Percentiles rank a stretch among this genome's conserved stretches.
phyloP scores from a whole-genome alignment of 805 yeast species.

The Tetrapisispora pingtungensis region DNA sequence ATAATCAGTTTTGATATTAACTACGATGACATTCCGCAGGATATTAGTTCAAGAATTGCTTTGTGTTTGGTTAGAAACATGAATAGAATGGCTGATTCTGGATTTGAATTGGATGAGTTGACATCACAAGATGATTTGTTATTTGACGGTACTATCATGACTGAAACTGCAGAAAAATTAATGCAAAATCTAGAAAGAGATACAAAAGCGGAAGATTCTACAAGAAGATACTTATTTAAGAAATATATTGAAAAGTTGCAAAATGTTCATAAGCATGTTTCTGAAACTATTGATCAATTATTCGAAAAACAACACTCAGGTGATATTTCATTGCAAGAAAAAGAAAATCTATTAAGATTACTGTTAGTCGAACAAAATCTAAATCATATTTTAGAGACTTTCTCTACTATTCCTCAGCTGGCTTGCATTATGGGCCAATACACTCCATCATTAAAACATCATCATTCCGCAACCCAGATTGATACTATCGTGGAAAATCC shows the following conservation, averaged over 20 bases:
- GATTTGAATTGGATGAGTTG: slow-evolving; percentile 27
- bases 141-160: slow-evolving; percentile 65
- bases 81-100: slow-evolving; percentile 43
- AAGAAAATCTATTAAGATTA: slow-evolving; percentile 62
- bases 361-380: slow-evolving; percentile 62
- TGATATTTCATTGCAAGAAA: slow-evolving; percentile 53
- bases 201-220: slow-evolving; percentile 12
- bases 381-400: slow-evolving; percentile 39
- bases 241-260: slow-evolving; percentile 35
- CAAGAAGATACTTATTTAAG: slow-evolving; percentile 31
- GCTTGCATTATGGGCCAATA: slow-evolving; percentile 7
- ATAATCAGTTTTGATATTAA: slow-evolving; percentile 63
- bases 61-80: slow-evolving; percentile 75
- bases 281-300: slow-evolving; percentile 44
- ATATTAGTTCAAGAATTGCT: slow-evolving; percentile 62
- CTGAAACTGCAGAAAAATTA: slow-evolving; percentile 63
- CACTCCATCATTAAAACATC: slow-evolving; percentile 1
- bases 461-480: not conserved
- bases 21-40: slow-evolving; percentile 47
- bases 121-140: slow-evolving; percentile 47
- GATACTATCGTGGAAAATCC: not conserved
- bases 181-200: slow-evolving; percentile 33
- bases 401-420: slow-evolving; percentile 22
- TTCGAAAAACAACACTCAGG: slow-evolving; percentile 46
- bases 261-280: slow-evolving; percentile 30